Evolutionary conservation across 2,329 filamentous ascomycete species (phyloP), one percentile per base, ranked within the genome.

Genomic region (Alternaria rosae): DNA sequence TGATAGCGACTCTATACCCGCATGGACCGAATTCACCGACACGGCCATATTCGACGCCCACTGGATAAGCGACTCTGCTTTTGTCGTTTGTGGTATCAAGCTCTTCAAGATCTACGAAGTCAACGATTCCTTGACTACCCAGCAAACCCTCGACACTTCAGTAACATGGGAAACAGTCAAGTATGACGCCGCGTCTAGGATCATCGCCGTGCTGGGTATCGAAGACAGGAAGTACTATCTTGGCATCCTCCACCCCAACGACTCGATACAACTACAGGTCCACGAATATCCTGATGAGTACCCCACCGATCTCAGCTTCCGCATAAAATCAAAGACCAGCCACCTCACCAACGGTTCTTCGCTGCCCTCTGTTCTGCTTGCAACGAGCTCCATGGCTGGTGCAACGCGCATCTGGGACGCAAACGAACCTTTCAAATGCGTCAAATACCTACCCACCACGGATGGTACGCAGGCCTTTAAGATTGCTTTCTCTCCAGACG

Each of bases 401-500:
- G 70, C 75, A 6, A 73, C 77, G 23, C 75, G 76, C 20, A 70
- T 84, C 30, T 84, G 82, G 78, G 77, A 80, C 58, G 76, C 74
- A 12, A 77, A 76, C 42, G 67, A 74, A 30, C 77, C 77, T 9
- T 79, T 79, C 54, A 71, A 70, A 44, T 71, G 71, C 42, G 44
- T 79, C 15, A 73, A 74, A 21, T 66, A 59, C 21, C 62, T 80
- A 5, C 59, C 72, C 4, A 77, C 72, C 8, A 71, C 71, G 5
- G 76, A 78, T 12, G 64, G 72, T n/a, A 67, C 67, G 13, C 78
- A 79, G 26, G 80, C 79, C 0, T 73, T 80, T 38, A 79, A 80
- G 21, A 70, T 83, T 6, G 75, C 81, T 1, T 85, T 83, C 72
- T 82, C 82, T 1, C 80, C 82, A 3, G 75, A 81, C 53, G 81